Evolutionary conservation across 805 yeast genomes (phyloP).

Genomic region (Metschnikowia cerradonensis): DNA sequence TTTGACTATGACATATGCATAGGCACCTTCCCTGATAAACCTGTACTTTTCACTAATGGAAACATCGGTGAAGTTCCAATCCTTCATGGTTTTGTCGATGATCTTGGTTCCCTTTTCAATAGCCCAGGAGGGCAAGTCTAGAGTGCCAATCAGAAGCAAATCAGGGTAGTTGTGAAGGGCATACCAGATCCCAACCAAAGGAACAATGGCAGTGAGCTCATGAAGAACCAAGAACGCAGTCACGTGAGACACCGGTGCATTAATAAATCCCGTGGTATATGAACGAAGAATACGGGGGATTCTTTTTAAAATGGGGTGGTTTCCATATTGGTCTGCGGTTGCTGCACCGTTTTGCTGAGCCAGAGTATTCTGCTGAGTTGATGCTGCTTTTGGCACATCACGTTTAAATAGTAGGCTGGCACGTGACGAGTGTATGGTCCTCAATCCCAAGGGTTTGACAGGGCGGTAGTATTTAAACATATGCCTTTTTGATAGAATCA

Average conservation of each 20-base stretch:
- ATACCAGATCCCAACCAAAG: conserved; percentile 67
- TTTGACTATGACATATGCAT: conserved; percentile 69
- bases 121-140: conserved; percentile 57
- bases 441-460: not conserved
- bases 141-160: conserved; percentile 37
- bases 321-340: conserved; percentile 7
- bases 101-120: conserved; percentile 55
- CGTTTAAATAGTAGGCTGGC: not conserved
- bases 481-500: not conserved
- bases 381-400: not conserved
- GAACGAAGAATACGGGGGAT: conserved; percentile 50
- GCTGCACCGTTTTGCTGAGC: not conserved
- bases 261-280: conserved; percentile 45
- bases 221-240: conserved; percentile 66
- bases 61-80: conserved; percentile 28
- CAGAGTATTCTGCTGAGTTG: not conserved
- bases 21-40: conserved; percentile 66
- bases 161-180: conserved; percentile 52
- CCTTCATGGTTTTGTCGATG: conserved; percentile 49
- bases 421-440: not conserved
- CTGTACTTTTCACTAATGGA: conserved; percentile 50
- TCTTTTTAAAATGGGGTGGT: conserved; percentile 30
- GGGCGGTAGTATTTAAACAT: not conserved
- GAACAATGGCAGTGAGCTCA: conserved; percentile 71
- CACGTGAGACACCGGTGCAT: conserved; percentile 58